These are phyloP conservation scores for Tilletia caries DNA, from an alignment of 1,284 basidiomycete genomes.

Conservation along the genomic window DNA sequence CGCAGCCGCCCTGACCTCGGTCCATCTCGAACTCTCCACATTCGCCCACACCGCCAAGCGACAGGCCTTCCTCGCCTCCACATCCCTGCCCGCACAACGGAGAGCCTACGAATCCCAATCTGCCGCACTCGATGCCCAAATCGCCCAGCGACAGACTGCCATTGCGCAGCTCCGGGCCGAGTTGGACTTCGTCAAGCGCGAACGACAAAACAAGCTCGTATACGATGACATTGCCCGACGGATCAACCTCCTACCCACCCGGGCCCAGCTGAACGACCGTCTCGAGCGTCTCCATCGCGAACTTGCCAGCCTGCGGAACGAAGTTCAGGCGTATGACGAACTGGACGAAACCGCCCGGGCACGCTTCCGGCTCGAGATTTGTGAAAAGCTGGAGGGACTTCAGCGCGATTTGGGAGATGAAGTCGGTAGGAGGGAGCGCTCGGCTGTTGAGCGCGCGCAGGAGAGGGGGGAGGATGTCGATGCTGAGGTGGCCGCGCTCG, in stretches of 20 bases:
- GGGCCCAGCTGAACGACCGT: constrained; percentile 29
- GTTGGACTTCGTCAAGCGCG: constrained; percentile 30
- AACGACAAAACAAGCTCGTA: constrained; percentile 39
- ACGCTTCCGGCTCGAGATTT: constrained; percentile 1
- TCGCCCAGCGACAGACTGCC: background rate
- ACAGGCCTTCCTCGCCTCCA: constrained; percentile 5
- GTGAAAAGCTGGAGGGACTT: background rate
- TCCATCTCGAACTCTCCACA: constrained; percentile 2
- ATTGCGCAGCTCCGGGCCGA: background rate
- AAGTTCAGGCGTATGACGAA: constrained; percentile 1
- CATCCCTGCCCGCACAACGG: background rate
- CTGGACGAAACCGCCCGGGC: background rate
- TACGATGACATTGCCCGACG: constrained; percentile 39
- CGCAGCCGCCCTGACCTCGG: background rate
- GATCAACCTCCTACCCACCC: constrained; percentile 30
- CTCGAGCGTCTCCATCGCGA: constrained; percentile 11
- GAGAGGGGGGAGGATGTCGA: constrained; percentile 8
- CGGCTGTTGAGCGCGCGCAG: constrained; percentile 7
- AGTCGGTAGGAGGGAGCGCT: constrained; percentile 4
- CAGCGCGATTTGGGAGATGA: background rate
- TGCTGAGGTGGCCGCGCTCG: constrained; percentile 8
- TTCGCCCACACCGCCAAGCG: constrained; percentile 10
- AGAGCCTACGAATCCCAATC: background rate
- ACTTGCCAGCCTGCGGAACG: background rate
- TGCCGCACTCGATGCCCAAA: background rate